phyloP scores from a whole-genome alignment of 768 basidiomycete genomes.

The Lactifluus pinguis region DNA sequence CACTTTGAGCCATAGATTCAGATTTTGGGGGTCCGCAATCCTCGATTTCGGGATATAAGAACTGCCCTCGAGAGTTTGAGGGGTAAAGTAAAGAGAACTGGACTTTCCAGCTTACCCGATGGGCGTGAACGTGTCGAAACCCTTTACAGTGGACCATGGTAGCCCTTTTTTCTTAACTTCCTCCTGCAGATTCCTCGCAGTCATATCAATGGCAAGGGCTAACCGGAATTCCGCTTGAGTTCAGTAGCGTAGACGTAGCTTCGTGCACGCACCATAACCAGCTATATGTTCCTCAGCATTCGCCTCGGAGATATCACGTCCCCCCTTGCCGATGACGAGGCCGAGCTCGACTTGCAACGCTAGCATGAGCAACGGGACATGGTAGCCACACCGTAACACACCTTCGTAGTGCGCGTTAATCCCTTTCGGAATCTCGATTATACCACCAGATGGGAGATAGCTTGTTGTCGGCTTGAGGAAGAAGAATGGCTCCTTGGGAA shows the following conservation, averaged over 20 bases:
- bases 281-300: conserved; percentile 74
- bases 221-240: neutral
- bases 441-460: conserved; percentile 69
- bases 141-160: conserved; percentile 97
- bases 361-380: neutral
- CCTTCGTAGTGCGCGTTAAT: conserved; percentile 89
- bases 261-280: conserved; percentile 65
- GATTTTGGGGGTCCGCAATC: conserved; percentile 63
- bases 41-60: conserved; percentile 71
- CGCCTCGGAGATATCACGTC: conserved; percentile 68
- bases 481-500: conserved; percentile 95
- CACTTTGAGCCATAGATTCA: conserved; percentile 71
- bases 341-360: conserved; percentile 79
- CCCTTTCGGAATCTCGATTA: conserved; percentile 79
- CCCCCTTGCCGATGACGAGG: conserved; percentile 85
- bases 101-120: conserved; percentile 49
- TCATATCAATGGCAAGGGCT: conserved; percentile 96
- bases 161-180: conserved; percentile 85
- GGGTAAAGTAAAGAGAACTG: neutral
- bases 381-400: conserved; percentile 22
- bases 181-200: conserved; percentile 91
- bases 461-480: conserved; percentile 95
- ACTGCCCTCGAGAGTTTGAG: conserved; percentile 29
- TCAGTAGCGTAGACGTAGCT: neutral
- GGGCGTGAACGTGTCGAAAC: conserved; percentile 94